Evolutionary conservation across 176 grass and related monocot genomes (phyloP).

Genomic region (Avena atlantica): DNA sequence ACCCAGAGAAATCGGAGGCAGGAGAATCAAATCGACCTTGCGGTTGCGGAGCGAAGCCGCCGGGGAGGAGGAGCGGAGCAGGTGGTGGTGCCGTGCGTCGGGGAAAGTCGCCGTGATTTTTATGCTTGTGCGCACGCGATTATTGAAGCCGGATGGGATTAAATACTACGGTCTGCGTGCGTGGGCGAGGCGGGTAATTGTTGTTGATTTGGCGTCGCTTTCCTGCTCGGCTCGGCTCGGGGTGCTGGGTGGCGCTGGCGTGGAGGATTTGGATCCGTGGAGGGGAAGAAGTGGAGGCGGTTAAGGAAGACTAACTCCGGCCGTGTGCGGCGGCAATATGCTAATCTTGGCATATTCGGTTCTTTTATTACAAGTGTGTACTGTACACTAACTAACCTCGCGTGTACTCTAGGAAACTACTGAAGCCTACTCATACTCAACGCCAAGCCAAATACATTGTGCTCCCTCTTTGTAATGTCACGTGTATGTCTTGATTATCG

Average conservation of each 20-base stretch:
- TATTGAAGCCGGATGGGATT: not conserved
- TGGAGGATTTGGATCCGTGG: conserved; percentile 21
- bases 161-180: not conserved
- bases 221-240: not conserved
- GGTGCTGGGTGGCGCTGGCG: not conserved
- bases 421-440: not conserved
- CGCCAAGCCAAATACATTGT: too few species aligned
- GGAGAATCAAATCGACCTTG: not conserved
- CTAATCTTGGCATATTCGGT: not conserved
- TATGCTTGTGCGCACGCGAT: not conserved
- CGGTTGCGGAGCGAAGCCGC: not conserved
- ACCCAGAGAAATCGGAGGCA: not conserved
- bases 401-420: not conserved
- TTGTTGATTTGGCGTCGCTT: not conserved
- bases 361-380: not conserved
- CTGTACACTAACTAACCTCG: not conserved
- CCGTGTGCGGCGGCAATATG: not conserved
- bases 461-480: too few species aligned
- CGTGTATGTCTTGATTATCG: too few species aligned
- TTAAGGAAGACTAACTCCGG: not conserved
- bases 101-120: not conserved
- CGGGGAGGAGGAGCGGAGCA: not conserved
- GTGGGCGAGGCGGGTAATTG: not conserved
- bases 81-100: conserved; percentile 19
- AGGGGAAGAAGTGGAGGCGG: conserved; percentile 5